A percentile compares a stretch with the other conserved stretches of the same genome.
These are phyloP conservation scores for Hypoxylon sp. DNA, from an alignment of 2,329 filamentous ascomycete species.

Conservation along the genomic window DNA sequence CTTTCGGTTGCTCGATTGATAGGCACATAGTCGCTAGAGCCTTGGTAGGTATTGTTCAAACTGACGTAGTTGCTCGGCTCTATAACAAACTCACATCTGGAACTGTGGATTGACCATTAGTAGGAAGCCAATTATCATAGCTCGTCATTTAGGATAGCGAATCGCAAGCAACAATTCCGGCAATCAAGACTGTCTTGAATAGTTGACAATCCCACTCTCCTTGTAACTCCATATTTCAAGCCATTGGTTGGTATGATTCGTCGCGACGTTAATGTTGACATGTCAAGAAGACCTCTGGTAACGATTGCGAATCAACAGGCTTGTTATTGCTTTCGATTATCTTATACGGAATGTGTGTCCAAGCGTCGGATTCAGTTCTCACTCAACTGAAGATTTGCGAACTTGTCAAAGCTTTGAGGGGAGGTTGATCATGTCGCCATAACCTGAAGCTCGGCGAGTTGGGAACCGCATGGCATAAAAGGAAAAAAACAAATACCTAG, in stretches of 20 bases:
- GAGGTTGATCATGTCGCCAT: slow-evolving; percentile 29
- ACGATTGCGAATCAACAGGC: neutral
- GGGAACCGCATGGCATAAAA: slow-evolving; percentile 31
- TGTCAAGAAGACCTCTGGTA: no score
- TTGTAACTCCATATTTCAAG: neutral
- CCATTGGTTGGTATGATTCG: neutral
- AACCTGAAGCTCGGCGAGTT: slow-evolving; percentile 25
- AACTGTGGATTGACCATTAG: neutral
- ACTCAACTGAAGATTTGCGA: slow-evolving; percentile 7
- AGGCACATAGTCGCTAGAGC: neutral
- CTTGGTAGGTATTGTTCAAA: no score
- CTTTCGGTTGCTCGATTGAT: neutral
- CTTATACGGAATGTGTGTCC: neutral
- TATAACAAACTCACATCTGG: neutral
- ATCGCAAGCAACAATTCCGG: neutral
- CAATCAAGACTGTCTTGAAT: neutral
- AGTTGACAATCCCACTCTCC: neutral
- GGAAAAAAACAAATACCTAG: slow-evolving; percentile 9
- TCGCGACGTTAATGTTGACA: neutral
- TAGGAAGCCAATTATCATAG: neutral
- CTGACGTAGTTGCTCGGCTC: neutral
- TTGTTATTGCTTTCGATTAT: slow-evolving; percentile 7
- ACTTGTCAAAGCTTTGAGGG: slow-evolving; percentile 14
- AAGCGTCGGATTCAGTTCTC: slow-evolving; percentile 10
- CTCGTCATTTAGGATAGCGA: neutral